A percentile compares a stretch with the other conserved stretches of the same genome.
Conservation (phyloP, 2,329 filamentous ascomycete species). For the Neonectria punicea region DNA sequence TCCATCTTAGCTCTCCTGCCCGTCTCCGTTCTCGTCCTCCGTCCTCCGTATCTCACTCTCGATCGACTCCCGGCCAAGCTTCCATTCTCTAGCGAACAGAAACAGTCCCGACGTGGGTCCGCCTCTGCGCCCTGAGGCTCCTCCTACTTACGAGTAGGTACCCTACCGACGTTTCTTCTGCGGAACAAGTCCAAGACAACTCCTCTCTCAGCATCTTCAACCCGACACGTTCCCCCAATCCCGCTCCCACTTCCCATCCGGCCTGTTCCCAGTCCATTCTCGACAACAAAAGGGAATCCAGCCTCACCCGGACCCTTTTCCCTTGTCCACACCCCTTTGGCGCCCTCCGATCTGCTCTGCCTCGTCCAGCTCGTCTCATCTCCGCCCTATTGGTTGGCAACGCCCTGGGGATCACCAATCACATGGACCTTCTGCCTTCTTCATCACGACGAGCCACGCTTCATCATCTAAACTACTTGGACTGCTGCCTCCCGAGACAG, state of each 20-base stretch:
- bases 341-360: slow-evolving; percentile 46
- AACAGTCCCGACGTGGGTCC: slow-evolving; percentile 46
- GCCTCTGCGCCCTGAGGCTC: slow-evolving; percentile 41
- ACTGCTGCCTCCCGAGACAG: slow-evolving; percentile 45
- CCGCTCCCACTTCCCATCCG: slow-evolving; percentile 16
- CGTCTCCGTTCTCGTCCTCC: slow-evolving; percentile 21
- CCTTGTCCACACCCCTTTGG: slow-evolving; percentile 40
- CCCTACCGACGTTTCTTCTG: slow-evolving; percentile 44
- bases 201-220: slow-evolving; percentile 36
- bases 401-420: slow-evolving; percentile 49
- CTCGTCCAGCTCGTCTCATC: slow-evolving; percentile 48
- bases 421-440: slow-evolving; percentile 42
- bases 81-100: slow-evolving; percentile 19
- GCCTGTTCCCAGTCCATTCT: slow-evolving; percentile 27
- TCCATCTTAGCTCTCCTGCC: slow-evolving; percentile 24
- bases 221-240: slow-evolving; percentile 25
- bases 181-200: slow-evolving; percentile 23
- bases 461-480: slow-evolving; percentile 39
- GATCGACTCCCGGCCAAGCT: slow-evolving; percentile 32
- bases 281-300: slow-evolving; percentile 34
- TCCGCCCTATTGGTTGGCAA: slow-evolving; percentile 48
- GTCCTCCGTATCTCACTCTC: slow-evolving; percentile 26
- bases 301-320: slow-evolving; percentile 42
- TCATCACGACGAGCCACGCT: slow-evolving; percentile 46
- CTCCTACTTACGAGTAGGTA: slow-evolving; percentile 21